phyloP scores from a whole-genome alignment of 768 basidiomycete species.

The Rickenella mellea region DNA sequence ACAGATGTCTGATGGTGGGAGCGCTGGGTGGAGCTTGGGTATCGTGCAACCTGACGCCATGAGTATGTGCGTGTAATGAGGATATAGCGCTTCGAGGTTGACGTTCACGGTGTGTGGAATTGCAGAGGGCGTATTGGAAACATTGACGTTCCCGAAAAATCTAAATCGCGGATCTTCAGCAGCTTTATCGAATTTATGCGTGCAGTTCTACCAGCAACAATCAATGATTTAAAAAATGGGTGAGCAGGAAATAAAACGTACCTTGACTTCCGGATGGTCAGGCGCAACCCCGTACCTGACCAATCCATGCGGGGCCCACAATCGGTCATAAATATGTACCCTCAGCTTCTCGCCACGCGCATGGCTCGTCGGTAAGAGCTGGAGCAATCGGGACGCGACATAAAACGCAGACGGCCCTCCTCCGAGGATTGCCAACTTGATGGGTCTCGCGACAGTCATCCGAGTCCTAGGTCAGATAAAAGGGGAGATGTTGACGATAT shows the following conservation, averaged over 20 bases:
- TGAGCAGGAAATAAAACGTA: constrained; percentile 15
- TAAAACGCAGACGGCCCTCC: constrained; percentile 97
- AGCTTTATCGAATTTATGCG: constrained; percentile 83
- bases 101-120: constrained; percentile 48
- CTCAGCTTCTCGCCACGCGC: constrained; percentile 28
- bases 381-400: constrained; percentile 78
- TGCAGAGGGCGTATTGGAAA: constrained; percentile 26
- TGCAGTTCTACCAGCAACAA: constrained; percentile 68
- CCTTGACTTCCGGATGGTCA: constrained; percentile 98
- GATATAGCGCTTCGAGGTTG: constrained; percentile 49
- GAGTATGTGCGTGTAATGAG: constrained; percentile 77
- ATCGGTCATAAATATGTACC: constrained; percentile 84
- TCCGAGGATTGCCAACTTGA: constrained; percentile 88
- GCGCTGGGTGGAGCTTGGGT: constrained; percentile 45
- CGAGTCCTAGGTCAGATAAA: no score
- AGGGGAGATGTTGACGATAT: no score
- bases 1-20: constrained; percentile 40
- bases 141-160: constrained; percentile 87
- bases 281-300: constrained; percentile 96
- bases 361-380: constrained; percentile 36
- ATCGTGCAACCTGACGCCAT: constrained; percentile 81
- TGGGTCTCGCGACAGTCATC: no score
- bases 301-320: constrained; percentile 92
- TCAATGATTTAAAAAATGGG: background rate
- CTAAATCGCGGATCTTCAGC: constrained; percentile 73